Percentiles rank a stretch among this genome's conserved stretches.
Conservation (phyloP, 2,329 filamentous ascomycete genomes). For the Monilinia polystroma region DNA sequence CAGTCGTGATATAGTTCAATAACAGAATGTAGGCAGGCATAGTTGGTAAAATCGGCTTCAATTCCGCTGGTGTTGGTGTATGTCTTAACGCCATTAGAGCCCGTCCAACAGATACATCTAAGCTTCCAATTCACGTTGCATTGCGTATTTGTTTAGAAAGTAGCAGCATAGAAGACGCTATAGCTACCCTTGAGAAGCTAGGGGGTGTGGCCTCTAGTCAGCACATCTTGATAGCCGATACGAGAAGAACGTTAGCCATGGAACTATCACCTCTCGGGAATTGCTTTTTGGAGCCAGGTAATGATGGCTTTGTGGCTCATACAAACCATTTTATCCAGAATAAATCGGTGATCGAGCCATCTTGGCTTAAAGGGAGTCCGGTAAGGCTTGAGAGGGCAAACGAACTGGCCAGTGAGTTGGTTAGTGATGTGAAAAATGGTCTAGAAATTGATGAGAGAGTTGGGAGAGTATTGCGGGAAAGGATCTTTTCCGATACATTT, state of each 20-base stretch:
- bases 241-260: constrained; percentile 41
- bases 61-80: constrained; percentile 53
- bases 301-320: constrained; percentile 34
- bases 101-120: constrained; percentile 47
- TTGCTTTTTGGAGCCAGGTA: constrained; percentile 30
- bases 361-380: constrained; percentile 41
- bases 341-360: constrained; percentile 38
- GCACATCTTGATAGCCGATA: constrained; percentile 55
- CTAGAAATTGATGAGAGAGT: neutral
- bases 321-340: constrained; percentile 41
- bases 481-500: constrained; percentile 42
- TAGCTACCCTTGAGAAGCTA: constrained; percentile 46
- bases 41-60: constrained; percentile 53
- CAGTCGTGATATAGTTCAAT: neutral
- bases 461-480: constrained; percentile 34
- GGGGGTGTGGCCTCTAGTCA: constrained; percentile 53
- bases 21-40: constrained; percentile 32
- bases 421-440: neutral
- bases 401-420: constrained; percentile 29
- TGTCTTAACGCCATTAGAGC: constrained; percentile 56
- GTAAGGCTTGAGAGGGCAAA: constrained; percentile 38
- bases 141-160: constrained; percentile 54
- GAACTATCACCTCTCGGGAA: constrained; percentile 46
- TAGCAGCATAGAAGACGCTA: constrained; percentile 45
- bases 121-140: constrained; percentile 55